These are phyloP conservation scores for Lenzites betulinus DNA, from an alignment of 768 basidiomycete genomes.

Conservation along the genomic window DNA sequence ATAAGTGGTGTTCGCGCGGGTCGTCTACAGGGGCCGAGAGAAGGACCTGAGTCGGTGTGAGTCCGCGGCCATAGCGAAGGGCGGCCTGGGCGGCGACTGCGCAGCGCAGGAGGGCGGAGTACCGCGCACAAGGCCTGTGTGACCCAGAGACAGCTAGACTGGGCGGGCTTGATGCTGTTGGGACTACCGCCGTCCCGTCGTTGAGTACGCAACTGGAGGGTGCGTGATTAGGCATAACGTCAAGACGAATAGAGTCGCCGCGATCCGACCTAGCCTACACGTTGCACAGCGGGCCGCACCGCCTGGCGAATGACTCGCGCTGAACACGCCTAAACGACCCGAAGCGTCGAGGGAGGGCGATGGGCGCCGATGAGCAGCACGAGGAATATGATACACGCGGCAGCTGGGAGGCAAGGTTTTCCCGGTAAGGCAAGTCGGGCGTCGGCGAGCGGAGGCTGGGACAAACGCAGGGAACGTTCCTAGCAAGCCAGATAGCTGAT, in stretches of 20 bases:
- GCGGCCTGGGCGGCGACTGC: constrained; percentile 3
- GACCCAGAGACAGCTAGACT: constrained; percentile 9
- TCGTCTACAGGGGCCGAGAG: constrained; percentile 5
- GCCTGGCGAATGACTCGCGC: not conserved
- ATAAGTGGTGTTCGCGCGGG: constrained; percentile 1
- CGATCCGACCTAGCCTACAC: not conserved
- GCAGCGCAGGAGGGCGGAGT: not conserved
- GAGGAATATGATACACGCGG: constrained; percentile 16
- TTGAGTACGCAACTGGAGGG: not conserved
- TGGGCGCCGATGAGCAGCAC: constrained; percentile 7
- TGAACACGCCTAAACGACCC: not conserved
- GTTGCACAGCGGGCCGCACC: not conserved
- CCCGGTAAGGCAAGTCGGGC: constrained; percentile 11
- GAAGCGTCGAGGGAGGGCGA: not conserved
- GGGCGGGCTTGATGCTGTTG: too few relatives aligned
- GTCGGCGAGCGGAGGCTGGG: constrained; percentile 17
- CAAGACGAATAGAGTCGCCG: not conserved
- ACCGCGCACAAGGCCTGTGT: constrained; percentile 1
- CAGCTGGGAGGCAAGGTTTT: constrained; percentile 9
- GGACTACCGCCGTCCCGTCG: not conserved
- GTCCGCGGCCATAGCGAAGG: not conserved
- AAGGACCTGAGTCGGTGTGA: constrained; percentile 11
- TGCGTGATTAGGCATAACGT: not conserved
- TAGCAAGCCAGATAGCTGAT: not conserved
- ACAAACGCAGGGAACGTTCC: not conserved